Base-by-base conservation (phyloP, 2,329 filamentous ascomycete species). In the Neopestalotiopsis rosae region DNA sequence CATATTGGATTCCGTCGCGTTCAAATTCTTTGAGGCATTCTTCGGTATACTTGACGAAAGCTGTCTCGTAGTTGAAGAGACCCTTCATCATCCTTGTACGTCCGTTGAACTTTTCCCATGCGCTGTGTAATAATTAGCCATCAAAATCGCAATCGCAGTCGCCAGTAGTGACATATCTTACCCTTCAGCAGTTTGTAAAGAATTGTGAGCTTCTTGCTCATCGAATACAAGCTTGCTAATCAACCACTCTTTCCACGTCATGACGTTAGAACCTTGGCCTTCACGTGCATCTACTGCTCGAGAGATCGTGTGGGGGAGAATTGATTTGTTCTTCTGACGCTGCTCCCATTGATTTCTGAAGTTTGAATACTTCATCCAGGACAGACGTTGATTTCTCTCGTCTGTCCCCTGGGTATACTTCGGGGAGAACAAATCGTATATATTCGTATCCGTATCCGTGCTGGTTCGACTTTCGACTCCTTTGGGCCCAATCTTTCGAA, bases 41-140 rank as follows among this genome's bases (percentile, higher is more conserved):
- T 42, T 83, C 80, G 14, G 88, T 88, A 73, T 90, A 90, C 76
- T 81, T 83, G 57, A 83, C 81, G 73, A 87, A 90, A 10, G 87
- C 85, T 13, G 79, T 82, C 74, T 89, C 84, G 70, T 90, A 90
- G 70, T 87, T 88, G 67, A 90, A 81, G 1, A 90, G 74, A 0
- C 88, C 88, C 74, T 90, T 90, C 81, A 90, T 89, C 76, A 87
- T 88, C 67, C 87, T 84, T 7, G 88, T 90, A 10, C 86, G 84
- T 69, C 85, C 83, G 69, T 89, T 88, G 75, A 94, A 94, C 73
- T 85, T 86, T 68, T 84, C 81, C 88, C 88, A 90, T 6, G 85
- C 84, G 6, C 86, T 87, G 66, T 62, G 71, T 1, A 69, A 69
- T 61, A 6, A 45, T 64, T 64, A 64, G 70, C 74, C 34, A n/a